Conservation (phyloP, 1,284 basidiomycete genomes). For the Marasmius oreades region DNA sequence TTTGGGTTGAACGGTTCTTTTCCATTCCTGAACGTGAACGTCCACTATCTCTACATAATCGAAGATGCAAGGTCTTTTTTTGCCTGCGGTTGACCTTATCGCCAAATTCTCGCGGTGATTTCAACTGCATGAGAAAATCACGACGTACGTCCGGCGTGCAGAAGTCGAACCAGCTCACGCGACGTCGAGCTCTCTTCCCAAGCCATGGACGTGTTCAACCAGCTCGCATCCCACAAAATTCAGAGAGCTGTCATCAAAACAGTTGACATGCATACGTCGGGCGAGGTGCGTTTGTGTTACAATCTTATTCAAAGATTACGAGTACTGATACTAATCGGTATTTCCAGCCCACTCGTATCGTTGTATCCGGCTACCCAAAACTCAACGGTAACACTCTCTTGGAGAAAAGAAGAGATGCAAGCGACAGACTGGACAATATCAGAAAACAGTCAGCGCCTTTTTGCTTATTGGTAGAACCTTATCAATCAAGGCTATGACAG, state of each 20-base stretch:
- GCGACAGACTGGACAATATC: conserved; percentile 27
- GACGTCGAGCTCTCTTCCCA: no score
- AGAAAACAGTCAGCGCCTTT: conserved; percentile 23
- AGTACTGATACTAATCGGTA: background rate
- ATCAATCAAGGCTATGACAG: conserved; percentile 15
- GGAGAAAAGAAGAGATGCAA: conserved; percentile 31
- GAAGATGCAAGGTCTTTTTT: no score
- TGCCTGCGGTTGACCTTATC: no score
- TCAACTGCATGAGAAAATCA: no score
- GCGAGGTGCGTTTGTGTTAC: conserved; percentile 28
- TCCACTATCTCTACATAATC: no score
- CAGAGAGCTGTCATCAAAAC: conserved; percentile 21
- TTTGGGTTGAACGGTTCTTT: no score
- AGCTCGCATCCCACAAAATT: background rate
- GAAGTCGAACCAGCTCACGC: no score
- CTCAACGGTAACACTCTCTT: conserved; percentile 32
- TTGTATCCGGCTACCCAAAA: conserved; percentile 31
- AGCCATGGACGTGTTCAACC: background rate
- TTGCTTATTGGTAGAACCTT: background rate
- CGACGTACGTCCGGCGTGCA: no score
- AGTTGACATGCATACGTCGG: conserved; percentile 39
- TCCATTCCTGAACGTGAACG: no score
- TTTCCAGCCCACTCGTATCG: conserved; percentile 35
- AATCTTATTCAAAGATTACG: background rate
- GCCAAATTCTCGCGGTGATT: no score